Conservation (phyloP, 2,329 filamentous ascomycete genomes). For the Mycogone perniciosa region DNA sequence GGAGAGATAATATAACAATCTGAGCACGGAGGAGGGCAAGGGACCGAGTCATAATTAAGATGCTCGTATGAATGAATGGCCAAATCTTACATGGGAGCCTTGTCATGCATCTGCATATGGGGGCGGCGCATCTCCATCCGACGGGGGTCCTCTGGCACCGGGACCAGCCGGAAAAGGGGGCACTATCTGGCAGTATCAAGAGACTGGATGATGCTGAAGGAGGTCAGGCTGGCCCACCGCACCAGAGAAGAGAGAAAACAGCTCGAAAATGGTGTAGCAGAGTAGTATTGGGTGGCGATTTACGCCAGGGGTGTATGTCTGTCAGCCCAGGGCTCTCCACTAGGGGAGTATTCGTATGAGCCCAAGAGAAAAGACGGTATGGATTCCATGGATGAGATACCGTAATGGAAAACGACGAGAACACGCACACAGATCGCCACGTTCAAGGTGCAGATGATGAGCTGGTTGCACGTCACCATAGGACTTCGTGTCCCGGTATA, state of each 20-base stretch:
- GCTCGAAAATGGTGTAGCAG: not conserved
- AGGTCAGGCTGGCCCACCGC: constrained; percentile 11
- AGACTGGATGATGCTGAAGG: constrained; percentile 8
- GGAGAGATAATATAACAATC: constrained; percentile 3
- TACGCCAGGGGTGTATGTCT: too few relatives aligned
- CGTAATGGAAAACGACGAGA: too few relatives aligned
- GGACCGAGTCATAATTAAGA: constrained; percentile 8
- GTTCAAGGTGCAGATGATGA: too few relatives aligned
- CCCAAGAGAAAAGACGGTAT: too few relatives aligned
- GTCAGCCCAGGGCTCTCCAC: too few relatives aligned
- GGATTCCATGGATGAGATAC: too few relatives aligned
- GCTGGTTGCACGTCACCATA: too few relatives aligned
- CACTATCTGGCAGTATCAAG: not conserved
- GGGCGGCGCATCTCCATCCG: not conserved
- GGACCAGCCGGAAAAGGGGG: constrained; percentile 13
- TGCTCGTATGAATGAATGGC: not conserved
- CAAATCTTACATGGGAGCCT: not conserved
- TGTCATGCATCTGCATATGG: not conserved
- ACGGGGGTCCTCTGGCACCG: constrained; percentile 10
- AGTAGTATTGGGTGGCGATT: too few relatives aligned
- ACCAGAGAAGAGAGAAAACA: not conserved
- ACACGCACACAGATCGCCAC: too few relatives aligned
- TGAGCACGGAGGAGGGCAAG: not conserved
- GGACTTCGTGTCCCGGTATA: too few relatives aligned
- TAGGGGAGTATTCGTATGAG: too few relatives aligned